Percentiles rank a stretch among this genome's conserved stretches.
phyloP scores from a whole-genome alignment of 192 early-diverging fungal species.

The Pilobolus umbonatus region DNA sequence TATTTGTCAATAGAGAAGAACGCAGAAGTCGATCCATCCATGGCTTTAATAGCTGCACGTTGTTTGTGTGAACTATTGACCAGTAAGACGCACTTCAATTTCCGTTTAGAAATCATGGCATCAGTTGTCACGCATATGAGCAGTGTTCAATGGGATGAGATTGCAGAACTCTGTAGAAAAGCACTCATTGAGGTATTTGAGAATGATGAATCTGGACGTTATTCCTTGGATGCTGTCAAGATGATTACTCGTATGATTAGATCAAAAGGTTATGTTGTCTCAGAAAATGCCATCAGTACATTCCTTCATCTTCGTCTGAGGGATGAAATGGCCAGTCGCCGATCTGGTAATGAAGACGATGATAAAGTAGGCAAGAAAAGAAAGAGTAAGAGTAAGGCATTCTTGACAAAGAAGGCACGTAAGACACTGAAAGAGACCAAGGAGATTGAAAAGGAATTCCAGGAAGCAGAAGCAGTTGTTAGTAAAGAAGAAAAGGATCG shows the following conservation, averaged over 20 bases:
- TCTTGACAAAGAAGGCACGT: slow-evolving; percentile 60
- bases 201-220: slow-evolving; percentile 82
- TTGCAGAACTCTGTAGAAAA: slow-evolving; percentile 69
- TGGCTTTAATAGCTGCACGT: slow-evolving; percentile 62
- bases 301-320: slow-evolving; percentile 81
- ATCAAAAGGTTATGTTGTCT: slow-evolving; percentile 68
- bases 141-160: slow-evolving; percentile 47
- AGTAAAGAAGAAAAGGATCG: slow-evolving; percentile 78
- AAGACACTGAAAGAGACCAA: slow-evolving; percentile 71
- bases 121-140: slow-evolving; percentile 77
- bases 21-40: slow-evolving; percentile 27
- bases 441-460: slow-evolving; percentile 73
- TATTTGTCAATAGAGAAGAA: slow-evolving; percentile 23
- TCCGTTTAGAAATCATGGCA: slow-evolving; percentile 83
- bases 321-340: slow-evolving; percentile 65
- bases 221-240: slow-evolving; percentile 80
- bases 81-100: slow-evolving; percentile 92
- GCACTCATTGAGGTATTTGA: slow-evolving; percentile 75
- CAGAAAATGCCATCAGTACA: slow-evolving; percentile 61
- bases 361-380: slow-evolving; percentile 46
- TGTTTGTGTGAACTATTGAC: slow-evolving; percentile 82
- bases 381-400: slow-evolving; percentile 50
- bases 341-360: slow-evolving; percentile 46
- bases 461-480: slow-evolving; percentile 87
- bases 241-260: slow-evolving; percentile 85